Evolutionary conservation across 306 rosid genomes (phyloP).

Genomic region (Vigna trinervia): DNA sequence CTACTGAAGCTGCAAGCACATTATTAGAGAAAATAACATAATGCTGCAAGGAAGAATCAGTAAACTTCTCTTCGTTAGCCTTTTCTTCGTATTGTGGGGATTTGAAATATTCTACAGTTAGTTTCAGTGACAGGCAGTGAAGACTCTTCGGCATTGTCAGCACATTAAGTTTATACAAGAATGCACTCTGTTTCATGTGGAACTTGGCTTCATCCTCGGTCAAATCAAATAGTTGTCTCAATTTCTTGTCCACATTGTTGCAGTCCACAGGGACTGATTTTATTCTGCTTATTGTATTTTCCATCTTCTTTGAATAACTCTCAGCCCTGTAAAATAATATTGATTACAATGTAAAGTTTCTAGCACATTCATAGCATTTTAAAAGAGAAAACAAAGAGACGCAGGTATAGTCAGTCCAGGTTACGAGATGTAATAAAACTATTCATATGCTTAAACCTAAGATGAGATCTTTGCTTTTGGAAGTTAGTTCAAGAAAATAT

Average conservation of each 20-base stretch:
- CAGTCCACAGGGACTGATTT: conserved; percentile 81
- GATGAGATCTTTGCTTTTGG: conserved; percentile 17
- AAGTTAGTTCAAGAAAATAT: conserved; percentile 7
- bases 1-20: conserved; percentile 88
- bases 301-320: conserved; percentile 69
- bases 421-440: conserved; percentile 11
- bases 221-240: conserved; percentile 91
- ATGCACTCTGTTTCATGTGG: conserved; percentile 97
- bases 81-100: conserved; percentile 55
- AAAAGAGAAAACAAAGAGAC: conserved; percentile 21
- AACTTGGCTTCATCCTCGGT: conserved; percentile 96
- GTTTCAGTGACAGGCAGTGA: conserved; percentile 92
- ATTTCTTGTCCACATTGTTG: conserved; percentile 92
- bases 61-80: conserved; percentile 63
- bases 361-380: conserved; percentile 11
- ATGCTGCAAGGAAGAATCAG: conserved; percentile 76
- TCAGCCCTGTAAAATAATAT: conserved; percentile 65
- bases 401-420: neutral
- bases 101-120: conserved; percentile 91
- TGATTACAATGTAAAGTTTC: conserved; percentile 27
- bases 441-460: conserved; percentile 14
- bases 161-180: conserved; percentile 92
- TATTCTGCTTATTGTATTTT: conserved; percentile 67
- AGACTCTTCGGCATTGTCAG: conserved; percentile 97
- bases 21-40: conserved; percentile 84